Percentiles rank a stretch among this genome's conserved stretches.
Evolutionary conservation across 2,329 filamentous ascomycete species (phyloP).

Genomic region (Aspergillus sp.): DNA sequence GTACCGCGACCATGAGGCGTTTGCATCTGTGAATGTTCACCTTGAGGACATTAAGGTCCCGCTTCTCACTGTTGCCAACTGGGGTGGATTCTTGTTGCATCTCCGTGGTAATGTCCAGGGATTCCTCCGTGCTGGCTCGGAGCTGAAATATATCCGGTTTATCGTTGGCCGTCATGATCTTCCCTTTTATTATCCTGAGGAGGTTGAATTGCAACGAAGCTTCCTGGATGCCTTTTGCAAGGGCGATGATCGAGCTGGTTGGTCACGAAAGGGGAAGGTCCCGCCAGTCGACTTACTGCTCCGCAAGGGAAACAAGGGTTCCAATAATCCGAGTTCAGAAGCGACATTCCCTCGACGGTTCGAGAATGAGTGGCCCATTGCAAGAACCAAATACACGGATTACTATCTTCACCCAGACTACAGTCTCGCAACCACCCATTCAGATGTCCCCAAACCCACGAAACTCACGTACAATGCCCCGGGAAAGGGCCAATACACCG

Average conservation of each 20-base stretch:
- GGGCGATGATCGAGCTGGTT: slow-evolving; percentile 59
- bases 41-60: slow-evolving; percentile 67
- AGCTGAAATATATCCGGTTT: slow-evolving; percentile 70
- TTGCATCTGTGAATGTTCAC: slow-evolving; percentile 67
- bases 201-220: slow-evolving; percentile 68
- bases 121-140: slow-evolving; percentile 65
- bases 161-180: slow-evolving; percentile 73
- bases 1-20: slow-evolving; percentile 68
- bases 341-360: slow-evolving; percentile 35
- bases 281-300: slow-evolving; percentile 65
- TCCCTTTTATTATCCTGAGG: slow-evolving; percentile 72
- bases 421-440: no score
- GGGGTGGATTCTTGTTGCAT: slow-evolving; percentile 72
- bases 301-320: slow-evolving; percentile 68
- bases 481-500: slow-evolving; percentile 52
- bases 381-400: no score
- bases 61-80: slow-evolving; percentile 69
- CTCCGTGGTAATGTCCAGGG: slow-evolving; percentile 71
- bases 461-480: slow-evolving; percentile 50
- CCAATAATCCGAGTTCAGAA: slow-evolving; percentile 67
- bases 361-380: no score
- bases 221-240: slow-evolving; percentile 76
- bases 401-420: no score
- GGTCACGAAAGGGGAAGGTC: slow-evolving; percentile 55
- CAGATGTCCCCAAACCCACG: no score